phyloP scores from a whole-genome alignment of 2,329 filamentous ascomycete genomes.

The Penicillium sp. region DNA sequence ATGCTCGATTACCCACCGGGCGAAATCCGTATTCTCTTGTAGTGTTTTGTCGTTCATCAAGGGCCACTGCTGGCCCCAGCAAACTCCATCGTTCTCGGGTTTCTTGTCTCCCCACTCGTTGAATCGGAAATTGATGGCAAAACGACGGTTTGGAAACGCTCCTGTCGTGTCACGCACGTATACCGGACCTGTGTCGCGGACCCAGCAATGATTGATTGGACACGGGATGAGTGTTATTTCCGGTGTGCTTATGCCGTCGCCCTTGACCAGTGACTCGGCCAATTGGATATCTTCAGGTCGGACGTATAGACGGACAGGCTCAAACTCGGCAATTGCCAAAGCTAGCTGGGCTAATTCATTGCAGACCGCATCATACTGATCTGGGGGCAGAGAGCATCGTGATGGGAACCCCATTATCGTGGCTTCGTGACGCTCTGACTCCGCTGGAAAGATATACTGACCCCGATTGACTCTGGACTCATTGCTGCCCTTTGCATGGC shows the following conservation, averaged over 20 bases:
- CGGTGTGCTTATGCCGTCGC: conserved; percentile 4
- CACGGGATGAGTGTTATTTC: conserved; percentile 16
- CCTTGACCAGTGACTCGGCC: conserved; percentile 12
- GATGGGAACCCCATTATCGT: conserved; percentile 12
- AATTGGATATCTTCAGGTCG: conserved; percentile 20
- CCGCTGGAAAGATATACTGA: conserved; percentile 12
- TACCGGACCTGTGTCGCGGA: conserved; percentile 25
- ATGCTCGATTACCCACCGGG: conserved; percentile 17
- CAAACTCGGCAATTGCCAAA: conserved; percentile 21
- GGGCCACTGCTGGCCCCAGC: conserved; percentile 15
- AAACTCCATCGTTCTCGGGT: conserved; percentile 14
- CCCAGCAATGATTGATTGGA: conserved; percentile 25
- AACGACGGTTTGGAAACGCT: conserved; percentile 11
- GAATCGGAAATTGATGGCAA: conserved; percentile 23
- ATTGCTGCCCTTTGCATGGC: not conserved
- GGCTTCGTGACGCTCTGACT: conserved; percentile 12
- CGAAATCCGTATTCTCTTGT: conserved; percentile 19
- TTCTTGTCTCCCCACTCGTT: conserved; percentile 29
- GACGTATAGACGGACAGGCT: conserved; percentile 24
- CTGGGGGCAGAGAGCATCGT: conserved; percentile 3
- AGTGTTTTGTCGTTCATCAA: conserved; percentile 12
- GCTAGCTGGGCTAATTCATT: conserved; percentile 19
- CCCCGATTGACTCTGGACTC: not conserved
- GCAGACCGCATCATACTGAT: conserved; percentile 11
- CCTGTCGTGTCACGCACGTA: conserved; percentile 21